A percentile compares a stretch with the other conserved stretches of the same genome.
Evolutionary conservation across 2,329 filamentous ascomycete genomes (phyloP).

Genomic region (Ophiostoma ips): DNA sequence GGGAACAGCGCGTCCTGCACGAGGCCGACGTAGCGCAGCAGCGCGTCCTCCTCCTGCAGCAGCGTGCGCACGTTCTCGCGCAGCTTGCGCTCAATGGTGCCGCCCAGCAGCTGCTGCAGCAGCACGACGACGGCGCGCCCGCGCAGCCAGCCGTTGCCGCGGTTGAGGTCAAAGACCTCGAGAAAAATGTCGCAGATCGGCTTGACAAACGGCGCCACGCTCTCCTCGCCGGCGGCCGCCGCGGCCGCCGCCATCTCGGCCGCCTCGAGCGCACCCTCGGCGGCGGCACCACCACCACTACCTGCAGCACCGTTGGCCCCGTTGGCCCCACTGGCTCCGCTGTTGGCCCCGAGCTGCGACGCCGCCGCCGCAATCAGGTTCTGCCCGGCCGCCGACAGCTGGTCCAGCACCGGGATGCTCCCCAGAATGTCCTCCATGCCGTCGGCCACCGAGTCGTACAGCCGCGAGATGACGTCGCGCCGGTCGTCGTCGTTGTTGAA

Average conservation of each 20-base stretch:
- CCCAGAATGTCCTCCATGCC: slow-evolving; percentile 97
- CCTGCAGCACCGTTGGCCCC: not conserved
- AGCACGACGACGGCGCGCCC: slow-evolving; percentile 93
- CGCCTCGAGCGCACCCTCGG: slow-evolving; percentile 54
- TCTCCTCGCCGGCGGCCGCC: slow-evolving; percentile 62
- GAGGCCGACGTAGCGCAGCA: slow-evolving; percentile 61
- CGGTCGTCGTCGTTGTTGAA: slow-evolving; percentile 37
- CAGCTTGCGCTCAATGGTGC: slow-evolving; percentile 91
- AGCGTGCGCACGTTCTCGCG: slow-evolving; percentile 67
- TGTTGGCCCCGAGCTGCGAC: slow-evolving; percentile 35
- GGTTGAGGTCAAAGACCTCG: slow-evolving; percentile 87
- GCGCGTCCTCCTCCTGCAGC: slow-evolving; percentile 66
- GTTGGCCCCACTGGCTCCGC: not conserved
- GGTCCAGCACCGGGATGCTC: slow-evolving; percentile 89
- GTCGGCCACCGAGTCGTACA: slow-evolving; percentile 94
- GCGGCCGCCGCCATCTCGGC: slow-evolving; percentile 65
- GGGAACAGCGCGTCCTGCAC: slow-evolving; percentile 62
- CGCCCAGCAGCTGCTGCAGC: slow-evolving; percentile 84
- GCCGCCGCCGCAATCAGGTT: slow-evolving; percentile 71
- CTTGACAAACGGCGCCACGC: slow-evolving; percentile 66
- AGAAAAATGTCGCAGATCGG: slow-evolving; percentile 97
- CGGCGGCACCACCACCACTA: not conserved
- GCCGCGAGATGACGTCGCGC: slow-evolving; percentile 78
- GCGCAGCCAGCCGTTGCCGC: slow-evolving; percentile 92
- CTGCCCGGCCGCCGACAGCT: slow-evolving; percentile 82